Conservation (phyloP, 1,284 basidiomycete species). For the Moesziomyces antarcticus region DNA sequence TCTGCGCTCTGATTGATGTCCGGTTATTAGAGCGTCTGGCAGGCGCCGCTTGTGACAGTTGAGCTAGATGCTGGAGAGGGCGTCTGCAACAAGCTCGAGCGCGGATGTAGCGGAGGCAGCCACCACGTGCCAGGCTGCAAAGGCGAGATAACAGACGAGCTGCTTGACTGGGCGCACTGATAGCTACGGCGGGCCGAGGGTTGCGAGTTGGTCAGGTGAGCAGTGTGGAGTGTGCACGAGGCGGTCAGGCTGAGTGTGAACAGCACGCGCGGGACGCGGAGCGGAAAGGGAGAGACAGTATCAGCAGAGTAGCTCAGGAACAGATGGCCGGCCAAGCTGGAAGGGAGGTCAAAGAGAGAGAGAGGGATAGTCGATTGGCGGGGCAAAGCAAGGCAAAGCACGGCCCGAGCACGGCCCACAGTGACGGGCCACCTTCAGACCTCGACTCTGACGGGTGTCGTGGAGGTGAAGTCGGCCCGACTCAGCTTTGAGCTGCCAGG, state of each 20-base stretch:
- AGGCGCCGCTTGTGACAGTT: no score
- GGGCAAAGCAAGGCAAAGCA: background rate
- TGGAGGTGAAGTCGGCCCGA: constrained; percentile 10
- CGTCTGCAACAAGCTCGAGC: no score
- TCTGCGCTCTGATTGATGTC: background rate
- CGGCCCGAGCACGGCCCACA: background rate
- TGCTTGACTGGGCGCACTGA: no score
- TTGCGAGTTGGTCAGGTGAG: background rate
- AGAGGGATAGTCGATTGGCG: background rate
- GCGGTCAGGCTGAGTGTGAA: background rate
- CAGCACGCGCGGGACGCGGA: background rate
- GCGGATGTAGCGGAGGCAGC: no score
- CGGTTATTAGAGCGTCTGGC: no score
- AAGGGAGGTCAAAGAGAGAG: no score
- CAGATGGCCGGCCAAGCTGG: background rate
- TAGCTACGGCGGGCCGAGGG: background rate
- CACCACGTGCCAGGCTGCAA: background rate
- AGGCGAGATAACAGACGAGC: background rate
- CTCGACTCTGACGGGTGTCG: background rate
- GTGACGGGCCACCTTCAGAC: no score
- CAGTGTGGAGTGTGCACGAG: background rate
- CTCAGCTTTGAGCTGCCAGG: constrained; percentile 1
- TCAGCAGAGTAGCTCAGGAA: background rate
- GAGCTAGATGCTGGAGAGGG: background rate
- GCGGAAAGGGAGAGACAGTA: background rate